These are phyloP conservation scores for Aschersonia sp. DNA, from an alignment of 2,329 filamentous ascomycete genomes.

Conservation along the genomic window DNA sequence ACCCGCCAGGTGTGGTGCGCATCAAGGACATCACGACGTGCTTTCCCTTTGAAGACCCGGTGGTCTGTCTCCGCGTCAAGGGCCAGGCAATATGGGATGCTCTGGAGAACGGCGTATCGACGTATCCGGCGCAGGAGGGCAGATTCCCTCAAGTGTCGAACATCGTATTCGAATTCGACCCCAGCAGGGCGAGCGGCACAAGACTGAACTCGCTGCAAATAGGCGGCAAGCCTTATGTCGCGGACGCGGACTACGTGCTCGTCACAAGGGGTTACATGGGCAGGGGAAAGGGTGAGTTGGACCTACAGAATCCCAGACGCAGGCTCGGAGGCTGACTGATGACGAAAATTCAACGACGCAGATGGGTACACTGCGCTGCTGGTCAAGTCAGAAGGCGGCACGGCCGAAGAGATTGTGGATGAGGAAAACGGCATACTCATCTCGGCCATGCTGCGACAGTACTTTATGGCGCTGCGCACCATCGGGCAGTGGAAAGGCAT, in stretches of 20 bases:
- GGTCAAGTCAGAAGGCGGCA: conserved; percentile 61
- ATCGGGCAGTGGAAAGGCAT: conserved; percentile 67
- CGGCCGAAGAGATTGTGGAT: conserved; percentile 62
- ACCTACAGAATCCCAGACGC: neutral
- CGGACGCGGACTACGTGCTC: conserved; percentile 51
- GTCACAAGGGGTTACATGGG: conserved; percentile 83
- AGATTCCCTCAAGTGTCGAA: conserved; percentile 80
- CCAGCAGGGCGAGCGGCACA: conserved; percentile 40
- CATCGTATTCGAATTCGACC: conserved; percentile 62
- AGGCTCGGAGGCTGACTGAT: neutral
- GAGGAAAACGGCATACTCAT: conserved; percentile 83
- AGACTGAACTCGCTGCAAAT: conserved; percentile 51
- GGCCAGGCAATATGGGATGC: conserved; percentile 66
- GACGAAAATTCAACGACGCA: conserved; percentile 5
- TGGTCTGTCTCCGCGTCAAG: conserved; percentile 58
- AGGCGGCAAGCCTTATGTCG: conserved; percentile 44
- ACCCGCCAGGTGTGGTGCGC: conserved; percentile 62
- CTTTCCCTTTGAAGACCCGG: conserved; percentile 85
- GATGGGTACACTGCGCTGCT: conserved; percentile 70
- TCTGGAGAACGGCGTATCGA: conserved; percentile 68
- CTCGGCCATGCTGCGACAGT: conserved; percentile 74
- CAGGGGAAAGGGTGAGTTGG: conserved; percentile 47
- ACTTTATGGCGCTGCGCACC: conserved; percentile 76
- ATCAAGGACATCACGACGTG: conserved; percentile 77
- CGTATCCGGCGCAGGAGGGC: conserved; percentile 70